Evolutionary conservation across 352 stramenopile genomes (phyloP), one percentile per base, ranked within the genome.

Genomic region (Globisporangium camurandrum): DNA sequence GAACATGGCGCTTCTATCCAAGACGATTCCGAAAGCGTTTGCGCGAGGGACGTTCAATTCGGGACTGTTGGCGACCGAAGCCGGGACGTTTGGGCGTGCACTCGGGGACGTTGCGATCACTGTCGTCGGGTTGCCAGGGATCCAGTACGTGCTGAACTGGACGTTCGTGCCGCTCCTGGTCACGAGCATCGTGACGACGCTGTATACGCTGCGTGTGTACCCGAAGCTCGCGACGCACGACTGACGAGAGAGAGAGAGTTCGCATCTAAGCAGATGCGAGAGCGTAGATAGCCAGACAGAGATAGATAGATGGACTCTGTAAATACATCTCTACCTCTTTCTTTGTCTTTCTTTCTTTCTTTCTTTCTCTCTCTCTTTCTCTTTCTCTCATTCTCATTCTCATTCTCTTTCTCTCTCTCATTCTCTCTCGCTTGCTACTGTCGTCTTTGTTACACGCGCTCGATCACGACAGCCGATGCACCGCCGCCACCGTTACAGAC

Each of bases 401-500:
- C n/a, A n/a, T n/a, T n/a, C n/a, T n/a, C n/a, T n/a, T n/a, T n/a
- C n/a, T n/a, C n/a, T n/a, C n/a, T n/a, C n/a, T n/a, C n/a, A n/a
- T n/a, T n/a, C n/a, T n/a, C n/a, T n/a, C n/a, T n/a, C n/a, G n/a
- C n/a, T n/a, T n/a, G n/a, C 8, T 34, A 12, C 30, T 8, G 9
- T 12, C 14, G 8, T 6, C 8, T 5, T 1, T 34, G 30, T 34
- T 8, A 61, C 10, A 63, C 51, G 17, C 86, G 81, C 73, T 98
- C 91, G 52, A 99, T 75, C 38, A 98, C 72, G 47, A 98, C 79
- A 1, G 95, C 95, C 3, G 86, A 97, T 20, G 95, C 95, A 26
- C 95, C 95, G 44, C 95, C 95, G 22, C 95, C 96, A 28, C 96
- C 96, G 66, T 99, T 99, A 71, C 96, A 99, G 24, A 99, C 97